Evolutionary conservation across 441 rosid genomes (phyloP), one percentile per base, ranked within the genome.

Genomic region (Pelargonium myrrhifolium): DNA sequence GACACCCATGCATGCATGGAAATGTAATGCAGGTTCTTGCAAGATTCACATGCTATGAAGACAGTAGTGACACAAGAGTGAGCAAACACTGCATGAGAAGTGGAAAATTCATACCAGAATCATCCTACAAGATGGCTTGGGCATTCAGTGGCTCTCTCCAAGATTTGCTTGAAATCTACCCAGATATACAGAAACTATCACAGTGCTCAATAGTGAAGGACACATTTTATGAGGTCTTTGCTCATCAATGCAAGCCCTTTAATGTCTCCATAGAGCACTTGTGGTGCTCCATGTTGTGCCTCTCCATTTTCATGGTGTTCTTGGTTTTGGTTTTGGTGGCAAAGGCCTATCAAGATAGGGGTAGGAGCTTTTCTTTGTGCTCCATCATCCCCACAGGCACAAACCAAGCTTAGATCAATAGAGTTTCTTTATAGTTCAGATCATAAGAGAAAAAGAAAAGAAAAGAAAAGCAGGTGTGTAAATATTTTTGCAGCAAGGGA

Each of bases 231-330:
- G 80, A 73, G 31, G 64, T 82, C 8, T 75, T 75, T 60, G 28
- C 63, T 51, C 78, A 75, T 47, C 85, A 86, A 6, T 87, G 93
- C 80, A 75, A 65, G 68, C 76, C 89, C 4, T 68, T 82, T 11
- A 73, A 26, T 72, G 61, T 20, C 64, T 78, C 89, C 1, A 61
- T 74, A 14, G 67, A 39, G 51, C 10, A 72, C 21, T 74, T 83
- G 20, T 86, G 93, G 93, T 74, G 71, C 6, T 84, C 83, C 11
- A 77, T 85, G 82, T 77, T 87, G 1, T 74, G 78, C n/a, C 83
- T 86, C 53, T 82, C 89, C 0, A 11, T 85, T 58, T 37, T 72
- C 62, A 87, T 83, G 87, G 66, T 78, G 76, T 60, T 73, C 59
- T 71, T 83, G 62, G 76, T 77, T 51, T 37, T 82, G 59, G 70